These are phyloP conservation scores for Mycena vulgaris DNA, from an alignment of 768 basidiomycete genomes.

Conservation along the genomic window DNA sequence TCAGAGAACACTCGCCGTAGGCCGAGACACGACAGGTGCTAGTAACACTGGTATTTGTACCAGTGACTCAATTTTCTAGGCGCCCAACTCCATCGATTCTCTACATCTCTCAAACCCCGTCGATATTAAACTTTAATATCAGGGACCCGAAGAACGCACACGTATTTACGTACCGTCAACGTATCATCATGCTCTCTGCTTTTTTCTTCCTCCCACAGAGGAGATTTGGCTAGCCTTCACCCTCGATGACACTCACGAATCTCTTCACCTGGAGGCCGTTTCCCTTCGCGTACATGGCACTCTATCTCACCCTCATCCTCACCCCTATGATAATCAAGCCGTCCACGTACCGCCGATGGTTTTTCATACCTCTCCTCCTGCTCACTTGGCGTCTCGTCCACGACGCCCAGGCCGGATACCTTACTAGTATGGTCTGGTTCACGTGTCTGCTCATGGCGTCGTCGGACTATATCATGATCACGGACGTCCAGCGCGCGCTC, in stretches of 20 bases:
- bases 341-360: slow-evolving; percentile 9
- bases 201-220: too few species aligned
- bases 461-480: slow-evolving; percentile 35
- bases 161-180: too few species aligned
- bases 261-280: slow-evolving; percentile 26
- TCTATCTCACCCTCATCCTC: slow-evolving; percentile 20
- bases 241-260: neutral
- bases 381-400: slow-evolving; percentile 20
- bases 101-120: too few species aligned
- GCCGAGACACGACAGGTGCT: too few species aligned
- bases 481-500: slow-evolving; percentile 34
- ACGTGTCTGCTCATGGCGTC: slow-evolving; percentile 14
- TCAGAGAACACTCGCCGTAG: too few species aligned
- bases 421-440: slow-evolving; percentile 24
- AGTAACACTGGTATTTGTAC: too few species aligned
- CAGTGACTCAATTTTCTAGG: too few species aligned
- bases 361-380: slow-evolving; percentile 28
- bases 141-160: too few species aligned
- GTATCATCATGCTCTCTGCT: too few species aligned
- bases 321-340: slow-evolving; percentile 1
- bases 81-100: too few species aligned
- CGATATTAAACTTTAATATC: too few species aligned
- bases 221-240: neutral
- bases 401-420: slow-evolving; percentile 26
- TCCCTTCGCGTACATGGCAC: slow-evolving; percentile 15